Conservation (phyloP, 139 green algal genomes). For the Pedinophyceae sp. region DNA sequence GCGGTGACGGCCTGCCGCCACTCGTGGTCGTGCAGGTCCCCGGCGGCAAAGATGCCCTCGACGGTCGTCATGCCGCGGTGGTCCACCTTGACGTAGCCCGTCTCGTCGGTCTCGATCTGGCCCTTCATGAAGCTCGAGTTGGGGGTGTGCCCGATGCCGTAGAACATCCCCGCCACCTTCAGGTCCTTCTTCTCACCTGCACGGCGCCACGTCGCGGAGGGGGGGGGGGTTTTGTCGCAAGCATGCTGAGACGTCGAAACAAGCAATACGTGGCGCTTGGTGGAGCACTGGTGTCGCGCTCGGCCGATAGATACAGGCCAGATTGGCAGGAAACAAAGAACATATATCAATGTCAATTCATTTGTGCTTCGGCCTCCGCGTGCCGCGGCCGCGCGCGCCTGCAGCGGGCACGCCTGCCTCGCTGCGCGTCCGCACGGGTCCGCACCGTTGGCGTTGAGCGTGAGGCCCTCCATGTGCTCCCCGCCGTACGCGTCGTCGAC, state of each 20-base stretch:
- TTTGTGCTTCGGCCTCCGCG: too few relatives aligned
- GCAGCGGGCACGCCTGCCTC: slow-evolving; percentile 7
- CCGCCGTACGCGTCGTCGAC: slow-evolving; percentile 59
- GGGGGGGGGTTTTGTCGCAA: not conserved
- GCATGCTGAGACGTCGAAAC: too few relatives aligned
- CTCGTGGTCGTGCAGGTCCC: slow-evolving; percentile 84
- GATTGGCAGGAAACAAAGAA: too few relatives aligned
- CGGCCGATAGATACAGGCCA: too few relatives aligned
- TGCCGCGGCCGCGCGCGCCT: too few relatives aligned
- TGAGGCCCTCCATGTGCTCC: slow-evolving; percentile 11
- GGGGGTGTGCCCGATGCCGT: slow-evolving; percentile 92
- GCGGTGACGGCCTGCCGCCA: slow-evolving; percentile 80
- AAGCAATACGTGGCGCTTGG: too few relatives aligned
- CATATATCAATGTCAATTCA: too few relatives aligned
- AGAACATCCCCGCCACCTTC: slow-evolving; percentile 79
- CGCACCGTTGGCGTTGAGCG: slow-evolving; percentile 8
- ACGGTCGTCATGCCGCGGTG: slow-evolving; percentile 42
- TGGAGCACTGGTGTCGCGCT: too few relatives aligned
- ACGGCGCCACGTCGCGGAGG: not conserved
- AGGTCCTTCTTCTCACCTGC: slow-evolving; percentile 44
- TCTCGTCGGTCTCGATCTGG: slow-evolving; percentile 70
- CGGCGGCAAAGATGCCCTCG: slow-evolving; percentile 75
- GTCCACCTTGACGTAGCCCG: slow-evolving; percentile 74
- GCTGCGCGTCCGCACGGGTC: not conserved
- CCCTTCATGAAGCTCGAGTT: slow-evolving; percentile 62